A percentile compares a stretch with the other conserved stretches of the same genome.
Evolutionary conservation across 2,329 filamentous ascomycete species (phyloP).

Genomic region (Xylaria sp.): DNA sequence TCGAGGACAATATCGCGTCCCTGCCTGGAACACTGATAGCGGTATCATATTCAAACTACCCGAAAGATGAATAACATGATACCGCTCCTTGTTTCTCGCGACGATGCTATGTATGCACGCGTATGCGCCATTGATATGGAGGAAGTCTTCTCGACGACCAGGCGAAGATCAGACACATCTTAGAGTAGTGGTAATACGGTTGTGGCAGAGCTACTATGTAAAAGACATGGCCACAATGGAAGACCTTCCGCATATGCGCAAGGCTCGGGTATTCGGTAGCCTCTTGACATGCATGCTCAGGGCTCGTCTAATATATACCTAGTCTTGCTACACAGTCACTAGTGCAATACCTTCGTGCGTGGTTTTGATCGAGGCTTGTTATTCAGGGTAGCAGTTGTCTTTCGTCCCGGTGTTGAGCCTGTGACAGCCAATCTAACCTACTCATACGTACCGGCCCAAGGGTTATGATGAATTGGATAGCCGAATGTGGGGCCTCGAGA

Average conservation of each 20-base stretch:
- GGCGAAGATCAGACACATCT: not conserved
- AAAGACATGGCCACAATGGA: not conserved
- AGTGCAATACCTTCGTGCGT: not conserved
- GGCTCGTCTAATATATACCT: not conserved
- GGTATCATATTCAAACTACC: constrained; percentile 2
- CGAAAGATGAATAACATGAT: not conserved
- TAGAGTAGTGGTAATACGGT: not conserved
- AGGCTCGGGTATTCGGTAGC: not conserved
- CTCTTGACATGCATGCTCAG: not conserved
- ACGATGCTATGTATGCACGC: not conserved
- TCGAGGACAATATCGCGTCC: not conserved
- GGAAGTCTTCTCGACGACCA: not conserved
- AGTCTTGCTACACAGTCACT: not conserved
- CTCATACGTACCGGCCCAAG: too few species aligned
- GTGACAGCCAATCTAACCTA: too few species aligned
- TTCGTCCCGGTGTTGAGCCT: too few species aligned
- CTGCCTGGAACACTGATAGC: not conserved
- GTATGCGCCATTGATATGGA: not conserved
- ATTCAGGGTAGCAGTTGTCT: not conserved
- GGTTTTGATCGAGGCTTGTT: not conserved
- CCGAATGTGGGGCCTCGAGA: too few species aligned
- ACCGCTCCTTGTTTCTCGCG: not conserved
- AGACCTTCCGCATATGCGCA: not conserved
- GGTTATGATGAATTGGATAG: too few species aligned
- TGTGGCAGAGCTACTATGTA: not conserved